phyloP scores from a whole-genome alignment of 768 basidiomycete species.

The Plicaturopsis crispa region DNA sequence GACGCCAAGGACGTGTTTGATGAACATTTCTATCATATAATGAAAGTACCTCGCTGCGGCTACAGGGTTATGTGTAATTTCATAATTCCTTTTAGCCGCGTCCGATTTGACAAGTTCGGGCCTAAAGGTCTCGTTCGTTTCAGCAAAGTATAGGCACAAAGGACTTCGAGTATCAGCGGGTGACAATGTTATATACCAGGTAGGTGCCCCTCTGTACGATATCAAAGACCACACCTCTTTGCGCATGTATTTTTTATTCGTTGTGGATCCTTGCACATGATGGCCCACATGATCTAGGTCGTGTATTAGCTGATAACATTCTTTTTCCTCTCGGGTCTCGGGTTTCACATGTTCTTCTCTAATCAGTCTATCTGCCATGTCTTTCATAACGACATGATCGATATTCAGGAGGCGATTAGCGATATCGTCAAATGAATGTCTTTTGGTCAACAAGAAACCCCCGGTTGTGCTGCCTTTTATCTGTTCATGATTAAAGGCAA shows the following conservation, averaged over 20 bases:
- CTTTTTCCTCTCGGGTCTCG: conserved; percentile 14
- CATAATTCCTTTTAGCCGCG: not conserved
- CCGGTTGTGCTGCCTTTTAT: conserved; percentile 15
- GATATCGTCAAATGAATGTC: conserved; percentile 11
- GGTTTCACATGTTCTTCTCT: conserved; percentile 7
- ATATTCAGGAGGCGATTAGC: conserved; percentile 9
- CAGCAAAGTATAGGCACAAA: conserved; percentile 27
- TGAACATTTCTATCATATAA: conserved; percentile 20
- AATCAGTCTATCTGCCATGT: conserved; percentile 5
- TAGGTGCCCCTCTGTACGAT: conserved; percentile 17
- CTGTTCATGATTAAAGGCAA: conserved; percentile 32
- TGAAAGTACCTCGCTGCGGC: conserved; percentile 26
- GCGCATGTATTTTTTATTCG: conserved; percentile 15
- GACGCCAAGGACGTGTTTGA: conserved; percentile 21
- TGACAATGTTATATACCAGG: conserved; percentile 29
- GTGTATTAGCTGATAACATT: conserved; percentile 15
- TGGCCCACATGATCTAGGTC: conserved; percentile 20
- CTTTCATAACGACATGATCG: conserved; percentile 8
- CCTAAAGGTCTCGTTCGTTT: conserved; percentile 12
- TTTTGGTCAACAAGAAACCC: conserved; percentile 12
- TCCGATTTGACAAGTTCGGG: not conserved
- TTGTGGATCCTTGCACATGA: conserved; percentile 14
- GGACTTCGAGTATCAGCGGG: conserved; percentile 26
- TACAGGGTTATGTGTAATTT: conserved; percentile 17
- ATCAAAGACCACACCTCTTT: conserved; percentile 18